Evolutionary conservation across 1,139 yeast species (phyloP).

Genomic region (Zygosaccharomyces pseudobailii): DNA sequence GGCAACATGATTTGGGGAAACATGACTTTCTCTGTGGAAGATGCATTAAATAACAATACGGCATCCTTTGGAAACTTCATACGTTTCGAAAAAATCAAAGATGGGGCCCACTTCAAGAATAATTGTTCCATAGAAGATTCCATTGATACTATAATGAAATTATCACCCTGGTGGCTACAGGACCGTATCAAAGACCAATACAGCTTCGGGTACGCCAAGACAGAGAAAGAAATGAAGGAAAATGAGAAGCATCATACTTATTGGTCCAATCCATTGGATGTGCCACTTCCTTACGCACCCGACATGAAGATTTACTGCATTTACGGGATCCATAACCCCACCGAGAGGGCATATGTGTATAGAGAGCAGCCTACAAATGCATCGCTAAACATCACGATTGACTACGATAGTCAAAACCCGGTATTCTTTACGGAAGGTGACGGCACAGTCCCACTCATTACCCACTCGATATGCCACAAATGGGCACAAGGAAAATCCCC

Average conservation of each 20-base stretch:
- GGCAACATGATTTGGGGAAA: slow-evolving; percentile 89
- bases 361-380: slow-evolving; percentile 52
- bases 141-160: slow-evolving; percentile 57
- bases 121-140: slow-evolving; percentile 64
- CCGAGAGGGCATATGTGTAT: slow-evolving; percentile 88
- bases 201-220: slow-evolving; percentile 70
- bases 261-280: slow-evolving; percentile 94
- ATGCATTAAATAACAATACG: slow-evolving; percentile 36
- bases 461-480: slow-evolving; percentile 77
- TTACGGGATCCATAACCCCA: slow-evolving; percentile 93
- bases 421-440: slow-evolving; percentile 90
- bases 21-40: slow-evolving; percentile 49
- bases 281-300: slow-evolving; percentile 87
- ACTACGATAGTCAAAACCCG: slow-evolving; percentile 51
- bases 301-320: slow-evolving; percentile 84
- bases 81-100: slow-evolving; percentile 46
- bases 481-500: slow-evolving; percentile 72
- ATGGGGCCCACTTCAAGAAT: slow-evolving; percentile 39
- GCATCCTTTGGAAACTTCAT: slow-evolving; percentile 68
- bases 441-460: slow-evolving; percentile 84
- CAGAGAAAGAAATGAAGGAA: slow-evolving; percentile 49
- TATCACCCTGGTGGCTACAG: slow-evolving; percentile 72
- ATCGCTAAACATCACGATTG: slow-evolving; percentile 63
- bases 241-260: slow-evolving; percentile 69
- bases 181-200: slow-evolving; percentile 63